phyloP scores from a whole-genome alignment of 2,329 filamentous ascomycete species.

The Ascochyta koolunga region DNA sequence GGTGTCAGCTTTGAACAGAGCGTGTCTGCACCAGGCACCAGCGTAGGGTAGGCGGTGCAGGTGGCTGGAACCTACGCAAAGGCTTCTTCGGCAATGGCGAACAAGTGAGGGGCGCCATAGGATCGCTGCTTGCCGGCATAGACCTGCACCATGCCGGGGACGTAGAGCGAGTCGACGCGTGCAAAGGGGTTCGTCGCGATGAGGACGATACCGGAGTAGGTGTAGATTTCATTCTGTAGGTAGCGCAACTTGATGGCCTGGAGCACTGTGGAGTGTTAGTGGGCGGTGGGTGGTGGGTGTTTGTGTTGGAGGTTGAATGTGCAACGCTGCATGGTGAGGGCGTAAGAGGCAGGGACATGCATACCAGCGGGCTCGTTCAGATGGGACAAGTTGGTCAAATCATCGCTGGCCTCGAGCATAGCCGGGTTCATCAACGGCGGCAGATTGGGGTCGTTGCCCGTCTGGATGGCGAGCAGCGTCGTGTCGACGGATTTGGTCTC shows the following conservation, averaged over 20 bases:
- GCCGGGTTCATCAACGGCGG: slow-evolving; percentile 97
- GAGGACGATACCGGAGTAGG: slow-evolving; percentile 97
- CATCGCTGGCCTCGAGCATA: slow-evolving; percentile 98
- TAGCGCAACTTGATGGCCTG: slow-evolving; percentile 98
- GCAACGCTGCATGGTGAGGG: slow-evolving; percentile 1
- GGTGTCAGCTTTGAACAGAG: slow-evolving; percentile 21
- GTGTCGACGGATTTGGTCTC: slow-evolving; percentile 86
- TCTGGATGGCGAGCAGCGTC: slow-evolving; percentile 75
- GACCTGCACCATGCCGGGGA: slow-evolving; percentile 99
- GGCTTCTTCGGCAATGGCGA: slow-evolving; percentile 97
- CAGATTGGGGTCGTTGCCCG: slow-evolving; percentile 76
- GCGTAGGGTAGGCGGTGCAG: not conserved
- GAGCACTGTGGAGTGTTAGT: slow-evolving; percentile 67
- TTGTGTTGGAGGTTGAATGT: too few relatives aligned
- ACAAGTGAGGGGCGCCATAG: slow-evolving; percentile 95
- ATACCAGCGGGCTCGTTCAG: slow-evolving; percentile 96
- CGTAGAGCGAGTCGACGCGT: slow-evolving; percentile 95
- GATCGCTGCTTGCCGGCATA: slow-evolving; percentile 97
- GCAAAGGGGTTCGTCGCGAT: slow-evolving; percentile 99
- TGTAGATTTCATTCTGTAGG: slow-evolving; percentile 98
- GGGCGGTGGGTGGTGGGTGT: slow-evolving; percentile 6
- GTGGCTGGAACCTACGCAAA: slow-evolving; percentile 73
- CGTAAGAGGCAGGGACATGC: slow-evolving; percentile 23
- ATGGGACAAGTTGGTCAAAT: slow-evolving; percentile 96
- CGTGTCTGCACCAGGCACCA: not conserved